Percentiles rank a stretch among this genome's conserved stretches.
These are phyloP conservation scores for Cucumis sativus DNA, from an alignment of 306 rosid species.

Conservation along the genomic window DNA sequence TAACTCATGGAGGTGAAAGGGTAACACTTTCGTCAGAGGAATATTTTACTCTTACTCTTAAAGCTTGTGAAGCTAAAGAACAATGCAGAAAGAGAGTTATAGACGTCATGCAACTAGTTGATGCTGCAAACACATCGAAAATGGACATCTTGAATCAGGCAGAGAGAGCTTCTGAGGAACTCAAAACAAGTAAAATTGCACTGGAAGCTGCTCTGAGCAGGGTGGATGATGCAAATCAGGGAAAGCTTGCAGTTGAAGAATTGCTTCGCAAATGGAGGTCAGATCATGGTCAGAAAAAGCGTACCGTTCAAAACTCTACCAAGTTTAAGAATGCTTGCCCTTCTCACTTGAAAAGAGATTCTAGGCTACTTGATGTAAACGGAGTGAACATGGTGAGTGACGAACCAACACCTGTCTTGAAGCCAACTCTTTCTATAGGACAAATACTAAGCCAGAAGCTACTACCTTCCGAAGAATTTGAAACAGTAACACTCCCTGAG, in stretches of 20 bases:
- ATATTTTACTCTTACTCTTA: constrained; percentile 42
- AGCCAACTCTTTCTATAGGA: constrained; percentile 70
- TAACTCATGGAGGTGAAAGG: constrained; percentile 32
- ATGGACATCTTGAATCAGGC: constrained; percentile 49
- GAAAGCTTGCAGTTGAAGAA: constrained; percentile 70
- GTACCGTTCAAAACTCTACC: constrained; percentile 27
- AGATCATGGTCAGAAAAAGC: constrained; percentile 42
- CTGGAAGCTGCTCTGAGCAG: constrained; percentile 75
- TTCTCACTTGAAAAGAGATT: constrained; percentile 30
- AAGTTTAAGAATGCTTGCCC: constrained; percentile 60
- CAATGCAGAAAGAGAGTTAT: constrained; percentile 43
- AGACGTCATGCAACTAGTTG: constrained; percentile 62
- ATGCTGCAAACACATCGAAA: constrained; percentile 55
- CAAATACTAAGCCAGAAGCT: constrained; percentile 80
- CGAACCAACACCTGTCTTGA: constrained; percentile 35
- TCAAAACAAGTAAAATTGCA: constrained; percentile 49
- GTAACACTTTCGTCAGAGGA: constrained; percentile 72
- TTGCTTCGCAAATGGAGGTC: constrained; percentile 82
- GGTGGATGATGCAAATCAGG: constrained; percentile 78
- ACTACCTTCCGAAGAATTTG: constrained; percentile 47
- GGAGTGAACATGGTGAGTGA: constrained; percentile 33
- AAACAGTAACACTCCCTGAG: constrained; percentile 18
- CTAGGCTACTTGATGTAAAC: constrained; percentile 37
- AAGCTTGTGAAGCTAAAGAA: constrained; percentile 53
- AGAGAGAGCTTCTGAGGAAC: constrained; percentile 75